phyloP scores from a whole-genome alignment of 129 eudicot genomes.

The Sambucus nigra region DNA sequence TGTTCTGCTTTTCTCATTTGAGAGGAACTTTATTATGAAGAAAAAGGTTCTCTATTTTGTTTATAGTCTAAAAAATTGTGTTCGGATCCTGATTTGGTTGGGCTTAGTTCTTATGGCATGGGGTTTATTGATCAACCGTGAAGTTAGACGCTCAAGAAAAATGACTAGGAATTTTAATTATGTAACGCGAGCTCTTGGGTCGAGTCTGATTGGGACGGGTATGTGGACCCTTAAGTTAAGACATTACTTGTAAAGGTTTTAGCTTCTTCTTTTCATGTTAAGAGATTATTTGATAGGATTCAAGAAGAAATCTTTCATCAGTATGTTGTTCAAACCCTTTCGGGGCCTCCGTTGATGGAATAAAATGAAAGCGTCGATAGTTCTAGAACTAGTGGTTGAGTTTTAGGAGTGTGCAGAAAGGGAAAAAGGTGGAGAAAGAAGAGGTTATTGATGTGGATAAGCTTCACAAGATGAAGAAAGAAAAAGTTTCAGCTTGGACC shows the following conservation, averaged over 20 bases:
- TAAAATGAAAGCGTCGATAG: neutral
- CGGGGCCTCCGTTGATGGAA: conserved; percentile 19
- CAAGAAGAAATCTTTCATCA: conserved; percentile 27
- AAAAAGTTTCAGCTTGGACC: conserved; percentile 20
- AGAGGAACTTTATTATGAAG: conserved; percentile 21
- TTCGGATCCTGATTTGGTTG: conserved; percentile 22
- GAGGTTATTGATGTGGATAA: conserved; percentile 9
- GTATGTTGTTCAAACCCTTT: conserved; percentile 23
- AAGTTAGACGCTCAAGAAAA: conserved; percentile 11
- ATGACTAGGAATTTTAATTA: conserved; percentile 5
- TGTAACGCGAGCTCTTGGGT: conserved; percentile 20
- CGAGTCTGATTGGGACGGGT: conserved; percentile 21
- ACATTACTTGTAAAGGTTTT: conserved; percentile 22
- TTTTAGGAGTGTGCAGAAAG: conserved; percentile 10
- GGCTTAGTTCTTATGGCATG: conserved; percentile 24
- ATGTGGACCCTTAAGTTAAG: conserved; percentile 30
- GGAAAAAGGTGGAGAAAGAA: neutral
- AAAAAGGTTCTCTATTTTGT: conserved; percentile 28
- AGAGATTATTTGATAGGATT: conserved; percentile 24
- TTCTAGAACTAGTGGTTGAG: conserved; percentile 5
- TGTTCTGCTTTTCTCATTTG: conserved; percentile 21
- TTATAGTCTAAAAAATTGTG: conserved; percentile 21
- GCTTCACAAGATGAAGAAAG: conserved; percentile 14
- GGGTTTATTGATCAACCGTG: conserved; percentile 11
- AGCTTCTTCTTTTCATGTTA: conserved; percentile 28